Evolutionary conservation across 2,329 filamentous ascomycete genomes (phyloP).

Genomic region (Stagonosporopsis chrysanthemi): DNA sequence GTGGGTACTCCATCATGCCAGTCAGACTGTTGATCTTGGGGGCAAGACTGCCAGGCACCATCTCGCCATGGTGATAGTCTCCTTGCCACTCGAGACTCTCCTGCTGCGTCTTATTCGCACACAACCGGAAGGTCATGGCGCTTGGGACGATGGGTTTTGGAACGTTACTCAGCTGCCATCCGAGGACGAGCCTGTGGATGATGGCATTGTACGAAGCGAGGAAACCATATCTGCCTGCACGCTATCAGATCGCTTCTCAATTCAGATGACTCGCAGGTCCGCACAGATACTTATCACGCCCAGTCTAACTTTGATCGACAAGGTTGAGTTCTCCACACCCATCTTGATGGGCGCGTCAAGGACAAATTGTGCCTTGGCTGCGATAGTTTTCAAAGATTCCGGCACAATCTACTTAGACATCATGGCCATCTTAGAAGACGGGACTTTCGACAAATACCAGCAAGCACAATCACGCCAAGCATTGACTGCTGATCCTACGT

Average conservation of each 20-base stretch:
- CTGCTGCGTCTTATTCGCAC: slow-evolving; percentile 39
- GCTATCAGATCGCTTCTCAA: slow-evolving; percentile 27
- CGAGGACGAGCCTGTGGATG: slow-evolving; percentile 29
- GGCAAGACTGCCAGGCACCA: slow-evolving; percentile 37
- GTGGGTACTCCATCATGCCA: slow-evolving; percentile 48
- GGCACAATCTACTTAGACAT: slow-evolving; percentile 34
- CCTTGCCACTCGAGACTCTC: slow-evolving; percentile 43
- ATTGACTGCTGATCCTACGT: slow-evolving; percentile 43
- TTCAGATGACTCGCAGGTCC: slow-evolving; percentile 44
- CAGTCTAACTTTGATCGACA: slow-evolving; percentile 24
- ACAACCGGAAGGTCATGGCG: slow-evolving; percentile 27
- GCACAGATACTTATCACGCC: slow-evolving; percentile 35
- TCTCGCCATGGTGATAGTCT: slow-evolving; percentile 48
- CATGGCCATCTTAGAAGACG: slow-evolving; percentile 26
- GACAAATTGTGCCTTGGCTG: slow-evolving; percentile 27
- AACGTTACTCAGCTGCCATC: slow-evolving; percentile 33
- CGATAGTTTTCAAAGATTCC: slow-evolving; percentile 29
- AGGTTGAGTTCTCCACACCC: slow-evolving; percentile 24
- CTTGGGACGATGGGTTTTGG: slow-evolving; percentile 38
- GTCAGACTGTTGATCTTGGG: slow-evolving; percentile 36
- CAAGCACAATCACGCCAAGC: slow-evolving; percentile 16
- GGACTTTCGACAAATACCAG: slow-evolving; percentile 21
- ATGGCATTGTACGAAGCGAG: slow-evolving; percentile 37
- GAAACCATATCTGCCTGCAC: slow-evolving; percentile 44
- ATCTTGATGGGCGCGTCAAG: slow-evolving; percentile 34